Evolutionary conservation across 2,329 filamentous ascomycete genomes (phyloP), one percentile per base, ranked within the genome.

Genomic region (Exophiala aquamarina): DNA sequence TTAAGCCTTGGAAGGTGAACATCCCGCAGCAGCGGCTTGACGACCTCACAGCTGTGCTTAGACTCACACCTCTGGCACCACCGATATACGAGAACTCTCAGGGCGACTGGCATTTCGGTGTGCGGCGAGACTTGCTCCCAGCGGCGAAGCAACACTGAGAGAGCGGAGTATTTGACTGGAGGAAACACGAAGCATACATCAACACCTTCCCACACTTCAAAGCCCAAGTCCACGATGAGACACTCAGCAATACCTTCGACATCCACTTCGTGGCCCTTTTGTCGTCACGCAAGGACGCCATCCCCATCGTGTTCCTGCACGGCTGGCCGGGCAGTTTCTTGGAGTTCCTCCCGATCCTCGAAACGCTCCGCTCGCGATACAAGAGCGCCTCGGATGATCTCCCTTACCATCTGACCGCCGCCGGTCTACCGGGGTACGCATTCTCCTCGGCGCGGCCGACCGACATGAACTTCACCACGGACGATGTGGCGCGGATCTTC

Each of bases 201-300:
- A 79, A 79, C 56, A 66, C 62, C 11, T 73, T 75, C 35, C 75
- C 75, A 3, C 74, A 79, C 50, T 79, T 71, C 64, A 74, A 63
- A 2, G 61, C 66, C 0, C 50, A 61, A 1, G 64, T 79, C 42
- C 63, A 66, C 8, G 70, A 74, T 17, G 23, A 37, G 5, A 62
- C 68, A 6, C 23, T 26, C 1, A 44, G 52, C 6, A 54, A 55
- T 8, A 57, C 55, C 1, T 65, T 73, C 44, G 59, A 67, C 3
- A 64, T 82, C 31, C 77, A 82, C 56, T 82, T 82, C 56, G 59
- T 70, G 1, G 78, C 71, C 0, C 64, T 82, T 0, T 82, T 82
- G 61, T 81, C 78, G 0, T 54, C 67, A 26, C 73, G 71, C 14
- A 34, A 61, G 1, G 68, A 75, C 49, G 79, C 79, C 0, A 66